Percentiles rank a stretch among this genome's conserved stretches.
Evolutionary conservation across 176 grass and related monocot genomes (phyloP).

Genomic region (Oryza nivara): DNA sequence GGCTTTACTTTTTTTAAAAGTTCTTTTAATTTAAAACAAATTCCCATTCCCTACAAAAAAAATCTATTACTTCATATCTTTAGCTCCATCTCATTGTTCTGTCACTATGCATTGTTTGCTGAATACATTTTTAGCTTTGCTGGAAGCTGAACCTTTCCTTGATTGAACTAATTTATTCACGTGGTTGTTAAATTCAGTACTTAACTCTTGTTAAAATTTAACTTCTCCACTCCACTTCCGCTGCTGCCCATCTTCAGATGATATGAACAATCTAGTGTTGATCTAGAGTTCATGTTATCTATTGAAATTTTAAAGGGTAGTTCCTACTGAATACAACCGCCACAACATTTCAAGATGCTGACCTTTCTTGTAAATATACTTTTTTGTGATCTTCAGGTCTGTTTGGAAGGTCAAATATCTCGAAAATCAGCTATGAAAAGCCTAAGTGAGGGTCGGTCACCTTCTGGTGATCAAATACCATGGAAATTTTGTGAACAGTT

Average conservation of each 20-base stretch:
- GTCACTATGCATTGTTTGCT: background rate
- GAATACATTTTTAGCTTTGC: background rate
- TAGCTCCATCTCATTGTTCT: background rate
- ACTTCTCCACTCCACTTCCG: background rate
- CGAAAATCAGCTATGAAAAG: constrained; percentile 84
- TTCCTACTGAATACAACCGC: background rate
- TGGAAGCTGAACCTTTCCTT: background rate
- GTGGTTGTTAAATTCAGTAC: constrained; percentile 14
- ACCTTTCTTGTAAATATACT: background rate
- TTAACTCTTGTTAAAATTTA: background rate
- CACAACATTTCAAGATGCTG: constrained; percentile 15
- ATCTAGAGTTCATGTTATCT: too few species aligned
- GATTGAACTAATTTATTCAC: constrained; percentile 6
- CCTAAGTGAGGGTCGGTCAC: constrained; percentile 74
- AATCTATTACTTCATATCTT: background rate
- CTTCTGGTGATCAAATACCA: constrained; percentile 94
- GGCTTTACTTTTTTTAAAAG: background rate
- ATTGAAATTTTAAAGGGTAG: background rate
- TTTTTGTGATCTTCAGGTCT: constrained; percentile 63
- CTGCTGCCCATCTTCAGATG: background rate
- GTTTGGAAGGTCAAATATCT: constrained; percentile 98
- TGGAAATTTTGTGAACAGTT: constrained; percentile 99
- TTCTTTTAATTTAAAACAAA: background rate
- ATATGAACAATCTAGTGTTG: background rate
- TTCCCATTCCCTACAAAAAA: background rate